phyloP scores from a whole-genome alignment of 306 rosid genomes.

The Malus asiatica region DNA sequence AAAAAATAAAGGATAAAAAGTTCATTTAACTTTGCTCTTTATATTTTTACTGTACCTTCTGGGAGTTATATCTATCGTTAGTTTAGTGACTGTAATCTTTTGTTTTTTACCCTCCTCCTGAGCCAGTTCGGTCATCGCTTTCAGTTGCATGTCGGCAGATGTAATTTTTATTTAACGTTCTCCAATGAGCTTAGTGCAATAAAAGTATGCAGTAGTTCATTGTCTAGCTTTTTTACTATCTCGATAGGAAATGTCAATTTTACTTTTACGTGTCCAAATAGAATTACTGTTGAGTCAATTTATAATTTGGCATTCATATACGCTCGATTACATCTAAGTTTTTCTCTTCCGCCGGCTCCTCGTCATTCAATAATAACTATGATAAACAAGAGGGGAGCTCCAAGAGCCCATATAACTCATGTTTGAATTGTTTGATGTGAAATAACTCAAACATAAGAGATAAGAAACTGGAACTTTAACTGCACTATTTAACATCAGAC shows the following conservation, averaged over 20 bases:
- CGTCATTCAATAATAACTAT: background rate
- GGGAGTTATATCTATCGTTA: background rate
- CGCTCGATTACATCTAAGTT: background rate
- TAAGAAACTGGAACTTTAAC: background rate
- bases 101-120: background rate
- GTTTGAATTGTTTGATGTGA: background rate
- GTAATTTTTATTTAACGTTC: constrained; percentile 17
- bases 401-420: background rate
- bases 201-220: background rate
- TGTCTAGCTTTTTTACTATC: background rate
- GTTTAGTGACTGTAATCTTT: constrained; percentile 5
- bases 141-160: constrained; percentile 13
- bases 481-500: background rate
- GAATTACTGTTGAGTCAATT: no score
- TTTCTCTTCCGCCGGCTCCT: background rate
- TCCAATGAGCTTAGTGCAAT: constrained; percentile 21
- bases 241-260: background rate
- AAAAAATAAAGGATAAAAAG: background rate
- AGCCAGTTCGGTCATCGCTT: constrained; percentile 2
- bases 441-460: background rate
- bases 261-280: no score
- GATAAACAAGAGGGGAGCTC: background rate
- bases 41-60: background rate
- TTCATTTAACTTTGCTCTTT: background rate
- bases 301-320: background rate